Conservation (phyloP, 768 basidiomycete species). For the Galerina marginata region DNA sequence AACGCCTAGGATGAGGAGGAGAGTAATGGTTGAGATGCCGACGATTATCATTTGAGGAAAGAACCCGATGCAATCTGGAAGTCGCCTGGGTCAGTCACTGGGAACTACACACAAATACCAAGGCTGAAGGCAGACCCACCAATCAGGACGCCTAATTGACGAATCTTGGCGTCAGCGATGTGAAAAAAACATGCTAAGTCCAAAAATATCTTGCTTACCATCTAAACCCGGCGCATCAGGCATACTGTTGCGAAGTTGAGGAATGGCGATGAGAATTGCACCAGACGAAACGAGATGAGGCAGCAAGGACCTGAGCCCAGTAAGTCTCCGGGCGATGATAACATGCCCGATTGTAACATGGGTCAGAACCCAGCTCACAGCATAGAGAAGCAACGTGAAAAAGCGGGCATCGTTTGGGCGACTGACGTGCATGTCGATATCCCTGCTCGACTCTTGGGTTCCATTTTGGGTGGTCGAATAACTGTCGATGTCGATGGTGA, state of each 20-base stretch:
- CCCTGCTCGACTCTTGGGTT: conserved; percentile 39
- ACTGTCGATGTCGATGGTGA: conserved; percentile 41
- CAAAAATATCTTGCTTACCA: conserved; percentile 27
- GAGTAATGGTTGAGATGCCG: conserved; percentile 43
- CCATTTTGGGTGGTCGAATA: conserved; percentile 29
- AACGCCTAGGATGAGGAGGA: conserved; percentile 48
- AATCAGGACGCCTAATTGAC: conserved; percentile 47
- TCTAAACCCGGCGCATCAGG: conserved; percentile 62
- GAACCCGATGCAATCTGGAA: conserved; percentile 56
- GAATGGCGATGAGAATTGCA: conserved; percentile 50
- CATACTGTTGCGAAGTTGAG: conserved; percentile 58
- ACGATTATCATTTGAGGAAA: conserved; percentile 63
- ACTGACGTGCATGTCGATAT: conserved; percentile 49
- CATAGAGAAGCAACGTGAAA: conserved; percentile 52
- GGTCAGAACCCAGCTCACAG: conserved; percentile 57
- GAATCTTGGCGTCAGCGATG: background rate
- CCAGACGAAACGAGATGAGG: conserved; percentile 45
- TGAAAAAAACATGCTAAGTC: background rate
- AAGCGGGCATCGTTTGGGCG: conserved; percentile 51
- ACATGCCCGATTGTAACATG: conserved; percentile 55
- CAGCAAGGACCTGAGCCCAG: conserved; percentile 34
- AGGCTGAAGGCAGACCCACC: conserved; percentile 35
- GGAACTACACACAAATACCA: background rate
- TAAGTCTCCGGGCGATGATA: conserved; percentile 43
- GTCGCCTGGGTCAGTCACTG: background rate